Conservation (phyloP, 768 basidiomycete genomes). For the Vararia minispora region DNA sequence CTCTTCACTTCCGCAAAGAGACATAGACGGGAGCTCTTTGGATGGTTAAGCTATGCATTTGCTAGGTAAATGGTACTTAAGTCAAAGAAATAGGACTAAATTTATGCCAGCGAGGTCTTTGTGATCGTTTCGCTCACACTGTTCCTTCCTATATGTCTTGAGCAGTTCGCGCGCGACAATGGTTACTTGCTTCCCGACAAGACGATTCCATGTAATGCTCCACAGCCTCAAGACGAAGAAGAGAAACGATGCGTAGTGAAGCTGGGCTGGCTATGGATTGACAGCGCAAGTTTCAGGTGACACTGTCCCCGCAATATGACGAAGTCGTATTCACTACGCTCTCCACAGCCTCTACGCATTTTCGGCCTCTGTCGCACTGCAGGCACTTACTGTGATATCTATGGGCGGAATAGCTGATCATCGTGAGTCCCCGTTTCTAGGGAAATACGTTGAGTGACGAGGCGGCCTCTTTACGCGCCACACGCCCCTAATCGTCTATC, state of each 20-base stretch:
- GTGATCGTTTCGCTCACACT: slow-evolving; percentile 72
- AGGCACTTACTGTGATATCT: slow-evolving; percentile 91
- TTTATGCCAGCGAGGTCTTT: slow-evolving; percentile 55
- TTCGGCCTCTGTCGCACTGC: slow-evolving; percentile 79
- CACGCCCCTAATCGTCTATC: too few relatives aligned
- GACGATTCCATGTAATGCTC: slow-evolving; percentile 39
- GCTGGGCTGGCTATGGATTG: slow-evolving; percentile 78
- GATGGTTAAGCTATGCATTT: slow-evolving; percentile 81
- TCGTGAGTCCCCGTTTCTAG: slow-evolving; percentile 36
- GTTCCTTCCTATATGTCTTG: slow-evolving; percentile 74
- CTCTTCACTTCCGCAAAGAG: too few relatives aligned
- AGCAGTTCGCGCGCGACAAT: slow-evolving; percentile 85
- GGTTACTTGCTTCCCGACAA: slow-evolving; percentile 68
- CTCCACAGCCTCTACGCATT: slow-evolving; percentile 67
- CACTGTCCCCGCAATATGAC: slow-evolving; percentile 15
- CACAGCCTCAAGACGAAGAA: slow-evolving; percentile 16
- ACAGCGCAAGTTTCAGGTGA: slow-evolving; percentile 87
- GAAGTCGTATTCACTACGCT: neutral
- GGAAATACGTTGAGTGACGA: too few relatives aligned
- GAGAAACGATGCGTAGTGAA: slow-evolving; percentile 64
- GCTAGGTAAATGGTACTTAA: slow-evolving; percentile 42
- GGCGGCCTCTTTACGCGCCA: too few relatives aligned
- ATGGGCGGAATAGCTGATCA: slow-evolving; percentile 89
- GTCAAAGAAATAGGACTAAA: neutral
- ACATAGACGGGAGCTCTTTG: slow-evolving; percentile 34